phyloP scores from a whole-genome alignment of 345 rosid genomes.

The Cardamine resedifolia region DNA sequence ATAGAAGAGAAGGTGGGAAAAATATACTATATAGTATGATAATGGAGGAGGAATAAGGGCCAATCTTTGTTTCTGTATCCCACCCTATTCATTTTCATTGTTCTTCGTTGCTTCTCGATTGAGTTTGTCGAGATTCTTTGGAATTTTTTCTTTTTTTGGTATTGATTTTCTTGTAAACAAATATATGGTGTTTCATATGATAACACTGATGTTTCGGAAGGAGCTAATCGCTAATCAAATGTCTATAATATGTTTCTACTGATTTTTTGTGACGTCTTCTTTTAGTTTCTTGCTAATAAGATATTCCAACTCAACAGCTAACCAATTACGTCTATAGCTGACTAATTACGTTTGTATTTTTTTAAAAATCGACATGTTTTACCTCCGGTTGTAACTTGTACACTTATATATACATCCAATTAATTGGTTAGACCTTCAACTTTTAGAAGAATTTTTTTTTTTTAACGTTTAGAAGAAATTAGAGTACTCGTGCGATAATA shows the following conservation, averaged over 20 bases:
- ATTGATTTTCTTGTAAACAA: background rate
- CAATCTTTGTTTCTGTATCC: conserved; percentile 24
- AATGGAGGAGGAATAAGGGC: conserved; percentile 17
- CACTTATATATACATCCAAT: too few species aligned
- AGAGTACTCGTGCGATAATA: too few species aligned
- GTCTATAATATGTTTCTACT: background rate
- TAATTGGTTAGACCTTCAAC: too few species aligned
- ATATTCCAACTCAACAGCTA: background rate
- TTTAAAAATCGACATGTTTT: background rate
- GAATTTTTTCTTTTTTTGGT: background rate
- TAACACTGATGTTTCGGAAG: background rate
- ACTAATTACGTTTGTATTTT: background rate
- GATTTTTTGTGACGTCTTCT: too few species aligned
- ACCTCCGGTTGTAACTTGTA: background rate
- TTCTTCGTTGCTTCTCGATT: conserved; percentile 8
- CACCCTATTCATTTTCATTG: conserved; percentile 4
- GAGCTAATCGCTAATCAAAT: background rate
- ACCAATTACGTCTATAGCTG: background rate
- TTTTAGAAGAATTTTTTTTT: too few species aligned
- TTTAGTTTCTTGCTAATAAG: too few species aligned
- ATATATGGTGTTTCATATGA: background rate
- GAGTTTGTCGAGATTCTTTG: background rate
- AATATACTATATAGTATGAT: background rate
- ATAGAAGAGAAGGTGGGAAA: background rate
- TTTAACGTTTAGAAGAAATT: too few species aligned